phyloP scores from a whole-genome alignment of 371 early-diverging fungal genomes.

The Haplosporangium sp. region DNA sequence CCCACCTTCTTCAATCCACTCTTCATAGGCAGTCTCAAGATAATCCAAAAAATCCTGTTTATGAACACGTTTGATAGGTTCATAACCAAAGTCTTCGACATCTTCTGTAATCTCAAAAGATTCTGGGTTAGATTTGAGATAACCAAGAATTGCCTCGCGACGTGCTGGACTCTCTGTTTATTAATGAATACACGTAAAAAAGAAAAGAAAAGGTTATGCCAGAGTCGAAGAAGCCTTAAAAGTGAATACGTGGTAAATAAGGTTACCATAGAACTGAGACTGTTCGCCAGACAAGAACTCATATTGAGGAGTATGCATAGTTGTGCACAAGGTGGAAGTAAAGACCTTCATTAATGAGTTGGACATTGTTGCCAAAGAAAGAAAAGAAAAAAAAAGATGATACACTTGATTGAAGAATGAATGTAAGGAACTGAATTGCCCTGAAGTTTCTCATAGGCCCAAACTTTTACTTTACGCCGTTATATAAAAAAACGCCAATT shows the following conservation, averaged over 20 bases:
- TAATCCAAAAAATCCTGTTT: constrained; percentile 68
- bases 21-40: constrained; percentile 65
- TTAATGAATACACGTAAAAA: neutral
- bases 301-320: constrained; percentile 44
- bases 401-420: neutral
- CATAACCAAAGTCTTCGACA: constrained; percentile 64
- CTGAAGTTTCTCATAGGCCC: neutral
- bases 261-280: constrained; percentile 39
- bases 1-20: constrained; percentile 70
- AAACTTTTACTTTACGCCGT: neutral
- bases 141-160: constrained; percentile 27
- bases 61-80: constrained; percentile 71
- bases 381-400: constrained; percentile 1
- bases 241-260: neutral
- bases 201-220: neutral
- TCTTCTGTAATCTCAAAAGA: constrained; percentile 38
- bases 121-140: constrained; percentile 24
- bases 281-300: constrained; percentile 48
- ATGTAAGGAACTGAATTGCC: constrained; percentile 7
- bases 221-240: neutral
- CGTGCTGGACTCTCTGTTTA: constrained; percentile 48
- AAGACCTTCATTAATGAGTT: constrained; percentile 43
- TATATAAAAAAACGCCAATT: too few species aligned
- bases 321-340: constrained; percentile 45
- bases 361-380: constrained; percentile 13